Percentiles rank a stretch among this genome's conserved stretches.
These are phyloP conservation scores for Erythrobasidium hasegawianum DNA, from an alignment of 1,284 basidiomycete genomes.

Conservation along the genomic window DNA sequence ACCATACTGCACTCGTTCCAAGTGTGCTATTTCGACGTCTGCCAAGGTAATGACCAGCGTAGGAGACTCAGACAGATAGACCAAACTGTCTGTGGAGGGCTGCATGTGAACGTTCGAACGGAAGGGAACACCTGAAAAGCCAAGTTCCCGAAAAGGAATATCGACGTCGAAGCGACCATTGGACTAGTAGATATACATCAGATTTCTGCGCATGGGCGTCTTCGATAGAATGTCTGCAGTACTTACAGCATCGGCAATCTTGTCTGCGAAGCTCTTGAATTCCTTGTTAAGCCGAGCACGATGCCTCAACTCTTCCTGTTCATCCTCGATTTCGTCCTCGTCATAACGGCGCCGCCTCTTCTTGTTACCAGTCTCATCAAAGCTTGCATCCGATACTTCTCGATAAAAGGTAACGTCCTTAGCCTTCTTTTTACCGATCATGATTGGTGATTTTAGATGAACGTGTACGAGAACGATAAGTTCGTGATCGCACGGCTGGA, in stretches of 20 bases:
- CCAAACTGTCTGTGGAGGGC: constrained; percentile 94
- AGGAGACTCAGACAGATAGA: constrained; percentile 91
- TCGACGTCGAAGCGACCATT: constrained; percentile 86
- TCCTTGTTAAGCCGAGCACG: constrained; percentile 88
- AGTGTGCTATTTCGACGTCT: constrained; percentile 93
- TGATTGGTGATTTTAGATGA: constrained; percentile 92
- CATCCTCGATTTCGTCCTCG: constrained; percentile 98
- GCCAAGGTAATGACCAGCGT: constrained; percentile 92
- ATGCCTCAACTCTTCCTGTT: constrained; percentile 91
- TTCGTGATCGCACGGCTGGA: constrained; percentile 98
- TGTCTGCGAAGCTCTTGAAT: constrained; percentile 90
- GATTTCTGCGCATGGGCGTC: background rate
- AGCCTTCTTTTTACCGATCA: constrained; percentile 98
- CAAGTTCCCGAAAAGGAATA: constrained; percentile 93
- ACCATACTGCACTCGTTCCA: constrained; percentile 95
- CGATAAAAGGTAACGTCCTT: constrained; percentile 99
- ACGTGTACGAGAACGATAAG: constrained; percentile 90
- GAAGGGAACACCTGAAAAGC: constrained; percentile 96
- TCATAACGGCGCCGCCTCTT: constrained; percentile 96
- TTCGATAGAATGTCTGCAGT: too few relatives aligned
- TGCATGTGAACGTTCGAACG: constrained; percentile 90
- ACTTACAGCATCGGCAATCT: constrained; percentile 78
- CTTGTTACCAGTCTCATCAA: constrained; percentile 96
- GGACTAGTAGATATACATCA: constrained; percentile 33
- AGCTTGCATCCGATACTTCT: constrained; percentile 95